A percentile compares a stretch with the other conserved stretches of the same genome.
Conservation (phyloP, 2,329 filamentous ascomycete genomes). For the Cephalotrichum gorgonifer region DNA sequence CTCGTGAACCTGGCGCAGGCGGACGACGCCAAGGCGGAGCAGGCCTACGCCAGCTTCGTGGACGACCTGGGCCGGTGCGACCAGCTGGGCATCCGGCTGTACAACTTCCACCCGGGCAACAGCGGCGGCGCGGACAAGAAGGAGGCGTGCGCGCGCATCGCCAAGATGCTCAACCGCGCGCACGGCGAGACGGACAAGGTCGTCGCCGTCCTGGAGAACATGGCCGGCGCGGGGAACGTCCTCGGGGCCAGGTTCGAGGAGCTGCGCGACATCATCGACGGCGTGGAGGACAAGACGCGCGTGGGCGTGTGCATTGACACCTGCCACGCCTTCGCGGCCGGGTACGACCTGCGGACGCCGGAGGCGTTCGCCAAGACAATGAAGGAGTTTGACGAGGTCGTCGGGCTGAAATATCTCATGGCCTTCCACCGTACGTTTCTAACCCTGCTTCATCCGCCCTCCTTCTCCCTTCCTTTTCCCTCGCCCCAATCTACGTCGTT, state of each 20-base stretch:
- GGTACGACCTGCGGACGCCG: conserved; percentile 76
- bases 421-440: conserved; percentile 56
- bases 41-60: conserved; percentile 77
- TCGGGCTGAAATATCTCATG: conserved; percentile 70
- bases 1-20: conserved; percentile 89
- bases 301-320: conserved; percentile 95
- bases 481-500: conserved; percentile 2
- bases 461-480: not conserved
- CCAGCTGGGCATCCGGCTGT: conserved; percentile 74
- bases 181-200: conserved; percentile 93
- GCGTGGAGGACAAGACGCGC: conserved; percentile 69
- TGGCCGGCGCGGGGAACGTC: conserved; percentile 72
- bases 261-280: conserved; percentile 70
- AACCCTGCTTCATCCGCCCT: not conserved
- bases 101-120: conserved; percentile 95
- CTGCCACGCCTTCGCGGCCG: conserved; percentile 90
- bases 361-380: conserved; percentile 65
- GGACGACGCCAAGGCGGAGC: conserved; percentile 67
- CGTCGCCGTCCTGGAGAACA: conserved; percentile 85
- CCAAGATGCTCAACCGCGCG: conserved; percentile 69
- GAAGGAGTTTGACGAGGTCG: conserved; percentile 61
- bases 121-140: conserved; percentile 56
- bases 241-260: conserved; percentile 82
- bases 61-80: conserved; percentile 85
- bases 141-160: conserved; percentile 69